Conservation (phyloP, 371 early-diverging fungal species). For the Mortierella polycephala region DNA sequence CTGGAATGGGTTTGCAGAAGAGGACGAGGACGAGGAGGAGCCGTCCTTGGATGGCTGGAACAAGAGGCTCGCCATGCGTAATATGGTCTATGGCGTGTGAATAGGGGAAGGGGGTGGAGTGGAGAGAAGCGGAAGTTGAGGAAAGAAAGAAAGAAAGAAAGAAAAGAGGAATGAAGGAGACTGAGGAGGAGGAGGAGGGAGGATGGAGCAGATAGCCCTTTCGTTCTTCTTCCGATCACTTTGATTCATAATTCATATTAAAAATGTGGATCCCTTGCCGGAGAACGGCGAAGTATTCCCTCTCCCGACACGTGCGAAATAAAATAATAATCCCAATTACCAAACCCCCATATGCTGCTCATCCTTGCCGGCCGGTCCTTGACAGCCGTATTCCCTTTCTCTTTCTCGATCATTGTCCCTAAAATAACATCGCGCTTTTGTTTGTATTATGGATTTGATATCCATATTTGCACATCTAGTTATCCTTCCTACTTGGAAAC, state of each 20-base stretch:
- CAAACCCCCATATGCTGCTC: no score
- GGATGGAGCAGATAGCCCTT: background rate
- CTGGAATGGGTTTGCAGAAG: slow-evolving; percentile 36
- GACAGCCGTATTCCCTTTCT: no score
- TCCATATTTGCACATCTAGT: background rate
- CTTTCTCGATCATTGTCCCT: no score
- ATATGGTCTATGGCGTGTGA: background rate
- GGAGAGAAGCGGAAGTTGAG: background rate
- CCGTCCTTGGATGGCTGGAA: slow-evolving; percentile 27
- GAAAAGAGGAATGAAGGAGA: background rate
- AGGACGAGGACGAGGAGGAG: slow-evolving; percentile 28
- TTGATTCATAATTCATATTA: no score
- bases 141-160: background rate
- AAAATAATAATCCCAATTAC: no score
- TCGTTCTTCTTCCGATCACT: no score
- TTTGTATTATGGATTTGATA: background rate
- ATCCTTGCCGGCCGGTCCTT: no score
- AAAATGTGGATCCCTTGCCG: no score
- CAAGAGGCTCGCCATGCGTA: slow-evolving; percentile 30
- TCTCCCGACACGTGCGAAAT: no score
- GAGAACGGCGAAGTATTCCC: no score
- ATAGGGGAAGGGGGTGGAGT: background rate
- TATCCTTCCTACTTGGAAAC: slow-evolving; percentile 29
- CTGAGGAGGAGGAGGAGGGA: slow-evolving; percentile 2
- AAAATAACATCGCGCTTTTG: background rate